Percentiles rank a stretch among this genome's conserved stretches.
Evolutionary conservation across 2,329 filamentous ascomycete species (phyloP).

Genomic region (Ophiosphaerella narmari): DNA sequence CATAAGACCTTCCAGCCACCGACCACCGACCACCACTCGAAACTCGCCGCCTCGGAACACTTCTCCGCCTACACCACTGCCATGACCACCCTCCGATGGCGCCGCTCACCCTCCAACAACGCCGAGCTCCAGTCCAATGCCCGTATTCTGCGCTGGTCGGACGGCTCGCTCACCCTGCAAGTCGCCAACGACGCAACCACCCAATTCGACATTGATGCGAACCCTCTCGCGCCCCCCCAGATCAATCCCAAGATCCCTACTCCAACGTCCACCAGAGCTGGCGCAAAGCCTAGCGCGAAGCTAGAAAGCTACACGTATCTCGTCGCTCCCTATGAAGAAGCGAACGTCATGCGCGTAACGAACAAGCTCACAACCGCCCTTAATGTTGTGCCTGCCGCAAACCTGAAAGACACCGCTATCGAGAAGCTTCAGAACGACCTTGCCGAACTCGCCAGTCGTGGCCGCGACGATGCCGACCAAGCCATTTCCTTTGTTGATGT

Average conservation of each 20-base stretch:
- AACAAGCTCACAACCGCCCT: constrained; percentile 77
- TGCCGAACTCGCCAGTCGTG: constrained; percentile 63
- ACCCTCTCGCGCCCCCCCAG: constrained; percentile 67
- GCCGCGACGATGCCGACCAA: constrained; percentile 50
- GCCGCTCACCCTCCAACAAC: constrained; percentile 67
- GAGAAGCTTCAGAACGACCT: constrained; percentile 70
- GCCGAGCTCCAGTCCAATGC: constrained; percentile 74
- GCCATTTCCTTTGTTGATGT: constrained; percentile 70
- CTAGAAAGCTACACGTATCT: constrained; percentile 79
- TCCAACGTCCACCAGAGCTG: constrained; percentile 44
- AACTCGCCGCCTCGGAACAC: constrained; percentile 50
- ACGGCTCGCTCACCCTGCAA: constrained; percentile 76
- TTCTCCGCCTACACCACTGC: constrained; percentile 68
- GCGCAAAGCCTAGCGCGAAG: constrained; percentile 40
- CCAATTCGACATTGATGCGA: constrained; percentile 76
- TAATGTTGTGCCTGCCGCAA: constrained; percentile 68
- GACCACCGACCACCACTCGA: constrained; percentile 61
- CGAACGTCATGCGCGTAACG: constrained; percentile 71
- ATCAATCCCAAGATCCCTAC: constrained; percentile 55
- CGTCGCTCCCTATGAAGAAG: constrained; percentile 70
- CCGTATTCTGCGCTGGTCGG: constrained; percentile 75
- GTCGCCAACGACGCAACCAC: constrained; percentile 69
- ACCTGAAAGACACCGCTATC: constrained; percentile 72
- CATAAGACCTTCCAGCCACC: constrained; percentile 68
- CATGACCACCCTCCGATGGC: constrained; percentile 70